Base-by-base conservation (phyloP, 2,329 filamentous ascomycete species). In the Beauveria brongniartii region DNA sequence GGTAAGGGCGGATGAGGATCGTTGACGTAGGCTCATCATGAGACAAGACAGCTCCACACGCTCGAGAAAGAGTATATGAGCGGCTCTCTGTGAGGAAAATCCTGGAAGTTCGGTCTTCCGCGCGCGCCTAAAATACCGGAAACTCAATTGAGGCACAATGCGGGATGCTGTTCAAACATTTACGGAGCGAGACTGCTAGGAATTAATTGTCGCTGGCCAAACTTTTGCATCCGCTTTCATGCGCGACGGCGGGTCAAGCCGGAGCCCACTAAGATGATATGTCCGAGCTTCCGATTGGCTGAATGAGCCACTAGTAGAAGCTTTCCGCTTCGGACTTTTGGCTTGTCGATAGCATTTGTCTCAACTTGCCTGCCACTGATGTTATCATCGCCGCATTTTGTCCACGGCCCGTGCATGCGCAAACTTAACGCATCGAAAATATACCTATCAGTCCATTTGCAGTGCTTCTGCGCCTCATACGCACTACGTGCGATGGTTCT, bases 401-500 rank as follows among this genome's bases (percentile, higher is more conserved):
- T n/a, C 12, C 41, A 16, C 37, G 55, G 5, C 24, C 26, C 26
- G 30, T 20, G 50, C n/a, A 40, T 24, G n/a, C 30, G n/a, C 12
- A 28, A 48, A 48, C 14, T 18, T 12, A 6, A n/a, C 22, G 22
- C 4, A 50, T 16, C 41, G 10, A 8, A 24, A 30, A 14, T 20
- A 18, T 10, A 14, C 57, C 34, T 41, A 61, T 64, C 37, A 28
- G 18, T 43, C n/a, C 10, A 8, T 8, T 50, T 46, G 47, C 37
- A 12, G 34, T 18, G 5, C 8, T 41, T 16, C 10, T 14, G 26
- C 28, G 26, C 28, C 16, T 24, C 10, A 34, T 10, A 37, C 3
- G 18, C 41, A 5, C 8, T 10, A 26, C 41, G 5, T 20, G 16
- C 16, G 6, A 93, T 93, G 90, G 89, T 92, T 20, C 78, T 89